Base-by-base conservation (phyloP, 208 protist species). In the Wallacemonas rigidus region DNA sequence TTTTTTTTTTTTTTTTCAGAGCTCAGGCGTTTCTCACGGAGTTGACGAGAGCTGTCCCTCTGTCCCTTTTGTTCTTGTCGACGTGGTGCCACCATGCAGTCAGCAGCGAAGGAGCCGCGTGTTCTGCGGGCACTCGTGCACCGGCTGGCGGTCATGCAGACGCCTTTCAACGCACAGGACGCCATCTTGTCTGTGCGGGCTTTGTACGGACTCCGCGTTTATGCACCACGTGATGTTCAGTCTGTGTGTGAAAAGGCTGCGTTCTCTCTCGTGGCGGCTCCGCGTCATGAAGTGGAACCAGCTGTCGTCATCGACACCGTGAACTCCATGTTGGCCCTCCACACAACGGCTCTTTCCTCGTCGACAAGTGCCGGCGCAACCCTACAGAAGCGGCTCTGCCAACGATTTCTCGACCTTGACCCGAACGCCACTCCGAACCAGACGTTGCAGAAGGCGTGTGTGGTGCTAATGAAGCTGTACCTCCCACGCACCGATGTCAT, bases 91-190 rank as follows among this genome's bases (percentile, higher is more conserved):
- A 12, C 45, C 50, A 53, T 45, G 38, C 26, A 26, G 26, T 57
- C 14, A 6, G 17, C 9, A 6, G 11, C 53, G 14, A 41, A 40
- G 7, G 47, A 6, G 6, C 64, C 64, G 36, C 60, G 12, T 26
- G 5, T 8, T 65, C 26, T 65, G 60, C 43, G 14, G 7, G 38
- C 41, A 7, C 72, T 94, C 1, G 60, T 94, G 2, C 71, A 76
- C 2, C 80, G 87, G 36, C 85, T 82, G 3, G 83, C 90, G 1
- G 67, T 35, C 3, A 80, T 77, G 38, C 54, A 63, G 1, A 73
- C 70, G 51, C 81, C 83, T 12, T 81, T 90, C 58, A 92, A 89
- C 35, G 64, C 50, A 6, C 87, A 88, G 38, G 90, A 95, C 69
- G 74, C 87, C 1, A 26, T 92, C 0, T 69, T 92, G 2, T 65